phyloP scores from a whole-genome alignment of 805 yeast genomes.

The Ogataea saltuana region DNA sequence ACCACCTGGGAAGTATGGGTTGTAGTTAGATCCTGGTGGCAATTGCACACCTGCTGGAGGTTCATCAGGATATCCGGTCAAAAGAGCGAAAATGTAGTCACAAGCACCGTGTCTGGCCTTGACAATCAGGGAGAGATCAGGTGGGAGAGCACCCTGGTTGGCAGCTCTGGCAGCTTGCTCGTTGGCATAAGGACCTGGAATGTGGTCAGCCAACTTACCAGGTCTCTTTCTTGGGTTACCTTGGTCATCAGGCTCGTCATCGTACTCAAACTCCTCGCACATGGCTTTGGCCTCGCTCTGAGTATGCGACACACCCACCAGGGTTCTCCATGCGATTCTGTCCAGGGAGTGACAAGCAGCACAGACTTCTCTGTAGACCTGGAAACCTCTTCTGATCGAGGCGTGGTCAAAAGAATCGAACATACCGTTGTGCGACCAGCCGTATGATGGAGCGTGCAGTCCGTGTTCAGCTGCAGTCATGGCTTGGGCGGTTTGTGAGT shows the following conservation, averaged over 20 bases:
- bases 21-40: conserved; percentile 95
- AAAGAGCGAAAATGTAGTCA: conserved; percentile 90
- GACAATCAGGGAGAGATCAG: conserved; percentile 94
- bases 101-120: conserved; percentile 99
- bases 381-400: conserved; percentile 97
- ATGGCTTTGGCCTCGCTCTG: conserved; percentile 85
- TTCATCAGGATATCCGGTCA: conserved; percentile 98
- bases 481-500: conserved; percentile 85
- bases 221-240: conserved; percentile 98
- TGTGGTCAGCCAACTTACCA: conserved; percentile 94
- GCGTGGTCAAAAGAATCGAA: conserved; percentile 90
- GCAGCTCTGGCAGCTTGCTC: conserved; percentile 99
- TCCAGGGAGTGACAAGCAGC: conserved; percentile 98
- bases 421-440: conserved; percentile 95
- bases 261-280: conserved; percentile 97
- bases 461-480: conserved; percentile 99
- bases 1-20: conserved; percentile 99
- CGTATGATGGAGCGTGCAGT: conserved; percentile 88
- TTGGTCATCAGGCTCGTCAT: conserved; percentile 93
- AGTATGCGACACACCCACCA: conserved; percentile 96
- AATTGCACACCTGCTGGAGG: conserved; percentile 95
- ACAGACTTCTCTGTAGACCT: conserved; percentile 97
- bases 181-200: conserved; percentile 94
- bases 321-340: conserved; percentile 97
- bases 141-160: conserved; percentile 98